Evolutionary conservation across 257 asterid genomes (phyloP), one percentile per base, ranked within the genome.

Genomic region (Parsonsia alboflavescens): DNA sequence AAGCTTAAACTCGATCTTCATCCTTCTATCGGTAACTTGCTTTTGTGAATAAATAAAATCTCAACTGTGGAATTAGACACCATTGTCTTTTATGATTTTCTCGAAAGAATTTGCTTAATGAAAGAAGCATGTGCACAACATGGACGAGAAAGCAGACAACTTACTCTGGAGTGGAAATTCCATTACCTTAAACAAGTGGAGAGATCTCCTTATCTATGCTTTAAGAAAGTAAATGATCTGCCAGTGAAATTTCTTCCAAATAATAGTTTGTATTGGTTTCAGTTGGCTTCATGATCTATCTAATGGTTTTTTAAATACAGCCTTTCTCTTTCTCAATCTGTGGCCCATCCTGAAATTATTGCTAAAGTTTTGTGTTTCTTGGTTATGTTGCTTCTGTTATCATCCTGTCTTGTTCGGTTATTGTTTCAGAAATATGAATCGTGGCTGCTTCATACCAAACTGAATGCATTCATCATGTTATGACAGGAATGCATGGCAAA

Each of bases 401-500:
- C 3, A 26, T 24, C 39, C 16, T 15, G 28, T 24, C 61, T 70
- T 24, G 22, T 15, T 48, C 24, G 26, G 26, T 28, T 33, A 9
- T 56, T 48, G 28, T 7, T 68, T 24, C 24, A 52, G 13, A 5
- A 36, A 19, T 16, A 54, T 24, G 39, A 46, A 61, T 8, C 1
- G 2, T n/a, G 16, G 58, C 12, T 0, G 1, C 48, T 66, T 9
- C 30, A 33, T 13, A 36, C 22, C 67, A 19, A 76, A 53, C 53
- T 53, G 21, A 19, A 33, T 30, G 41, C 9, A 28, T 58, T 41
- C 33, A 30, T 22, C 44, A 28, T 30, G 33, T 36, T 52, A 63
- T 36, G 62, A 56, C 78, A 90, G 96, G 96, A 77, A 84, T 77
- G 88, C 93, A 72, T 90, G 93, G 96, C 81, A 82, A 75, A 84